Conservation (phyloP, 768 basidiomycete species). For the Rhizopogon vesiculosus region DNA sequence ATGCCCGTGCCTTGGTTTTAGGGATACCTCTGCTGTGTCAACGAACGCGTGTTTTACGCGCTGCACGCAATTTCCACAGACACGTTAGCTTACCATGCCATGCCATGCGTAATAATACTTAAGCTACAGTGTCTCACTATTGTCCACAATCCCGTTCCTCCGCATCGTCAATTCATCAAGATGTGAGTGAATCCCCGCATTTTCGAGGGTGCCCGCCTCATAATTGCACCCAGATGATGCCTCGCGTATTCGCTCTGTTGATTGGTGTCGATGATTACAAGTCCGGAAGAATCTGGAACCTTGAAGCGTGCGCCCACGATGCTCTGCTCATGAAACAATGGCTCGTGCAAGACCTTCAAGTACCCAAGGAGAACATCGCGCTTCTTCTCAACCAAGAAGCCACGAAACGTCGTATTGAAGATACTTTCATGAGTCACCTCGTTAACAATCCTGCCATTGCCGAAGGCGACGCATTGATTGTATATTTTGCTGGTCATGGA, state of each 20-base stretch:
- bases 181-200: conserved; percentile 7
- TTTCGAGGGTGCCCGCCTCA: conserved; percentile 1
- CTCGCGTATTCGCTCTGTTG: conserved; percentile 59
- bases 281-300: conserved; percentile 59
- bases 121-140: not conserved
- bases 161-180: not conserved
- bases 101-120: not conserved
- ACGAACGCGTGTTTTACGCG: not conserved
- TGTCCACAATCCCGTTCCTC: conserved; percentile 9
- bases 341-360: conserved; percentile 51
- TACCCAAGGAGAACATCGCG: conserved; percentile 55
- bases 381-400: conserved; percentile 54
- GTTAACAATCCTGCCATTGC: conserved; percentile 57
- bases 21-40: conserved; percentile 5
- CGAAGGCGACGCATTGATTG: conserved; percentile 56
- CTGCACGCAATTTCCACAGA: not conserved
- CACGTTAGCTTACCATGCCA: not conserved
- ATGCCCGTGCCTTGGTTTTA: conserved; percentile 2
- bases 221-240: conserved; percentile 28
- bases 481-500: conserved; percentile 77
- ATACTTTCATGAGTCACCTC: conserved; percentile 56
- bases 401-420: conserved; percentile 57
- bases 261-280: conserved; percentile 70
- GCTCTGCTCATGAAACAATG: conserved; percentile 54
- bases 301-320: conserved; percentile 62